Base-by-base conservation (phyloP, 768 basidiomycete species). In the Boletus sp. region DNA sequence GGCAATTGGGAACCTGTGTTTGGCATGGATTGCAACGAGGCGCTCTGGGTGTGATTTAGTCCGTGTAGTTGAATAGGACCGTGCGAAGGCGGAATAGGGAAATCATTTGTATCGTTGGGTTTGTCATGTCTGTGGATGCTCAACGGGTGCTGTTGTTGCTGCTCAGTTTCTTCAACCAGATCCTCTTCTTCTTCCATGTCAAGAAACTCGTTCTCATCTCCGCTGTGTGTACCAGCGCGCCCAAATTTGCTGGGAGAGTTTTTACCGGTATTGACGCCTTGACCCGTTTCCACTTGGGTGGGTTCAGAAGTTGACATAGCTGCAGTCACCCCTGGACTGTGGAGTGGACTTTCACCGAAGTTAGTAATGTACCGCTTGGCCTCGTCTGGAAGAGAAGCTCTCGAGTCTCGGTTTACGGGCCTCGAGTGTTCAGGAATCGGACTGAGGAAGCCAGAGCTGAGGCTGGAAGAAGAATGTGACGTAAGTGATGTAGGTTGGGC, bases 371-470 rank as follows among this genome's bases (percentile, higher is more conserved):
- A 91, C 47, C 81, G 83, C 60, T 78, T 83, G 15, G 90, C 86
- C 68, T 92, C 91, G 53, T 91, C 89, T 1, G 90, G 87, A 37
- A 91, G 77, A 35, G 86, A 83, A 49, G 87, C 81, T 24, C 81
- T 80, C 9, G 88, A 90, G 50, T 86, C 86, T 53, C 86, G 81
- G n/a, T 82, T 81, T 17, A 76, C 61, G 6, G 73, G 67, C n/a
- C 69, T 68, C 20, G 71, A 69, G 58, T 67, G 66, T 65, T 76
- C 71, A 18, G 67, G 60, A 41, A 62, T 68, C 37, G 62, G 69
- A 47, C 55, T 68, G 40, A 64, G 67, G 33, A 60, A 57, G 33
- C 47, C 52, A 15, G 62, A 55, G 46, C 32, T 39, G 18, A 54
- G 55, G 32, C 55, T 50, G 46, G 72, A 68, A 46, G 70, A 63